Evolutionary conservation across 352 stramenopile genomes (phyloP), one percentile per base, ranked within the genome.

Genomic region (Phytophthora aleatoria): DNA sequence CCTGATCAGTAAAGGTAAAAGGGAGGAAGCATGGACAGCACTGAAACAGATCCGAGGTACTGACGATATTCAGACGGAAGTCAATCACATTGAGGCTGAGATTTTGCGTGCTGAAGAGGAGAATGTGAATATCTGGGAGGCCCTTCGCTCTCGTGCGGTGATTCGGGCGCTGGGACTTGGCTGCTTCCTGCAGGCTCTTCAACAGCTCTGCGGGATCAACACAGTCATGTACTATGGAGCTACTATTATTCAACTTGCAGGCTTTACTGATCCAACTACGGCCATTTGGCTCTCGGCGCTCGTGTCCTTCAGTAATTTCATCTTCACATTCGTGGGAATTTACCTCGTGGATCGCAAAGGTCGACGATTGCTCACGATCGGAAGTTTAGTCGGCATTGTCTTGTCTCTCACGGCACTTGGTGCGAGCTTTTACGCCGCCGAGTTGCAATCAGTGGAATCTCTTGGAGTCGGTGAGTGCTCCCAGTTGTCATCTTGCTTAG

Each of bases 211-310:
- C 33, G 84, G 86, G n/a, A 94, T 95, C 69, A 95, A 95, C 61
- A 95, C 84, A 1, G 85, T 92, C 60, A 95, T 96, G 86, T 96
- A 94, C 60, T 95, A 93, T 54, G 85, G 85, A 27, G 85, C 83
- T 15, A 90, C 76, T 1, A 92, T 96, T 52, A 87, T 96, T 57
- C 84, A 91, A 57, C 73, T 94, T 48, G 88, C 88, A 3, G 88
- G 85, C 4, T 96, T 96, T 48, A 76, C 73, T 13, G 72, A 93
- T 33, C 65, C 76, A 38, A 68, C 80, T 5, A 92, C 81, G 6
- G 87, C 88, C 1, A 90, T 94, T 64, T 94, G 83, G 84, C 77
- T 96, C 26, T 79, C 85, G 12, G 81, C 85, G 5, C 73, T 92
- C 11, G 82, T 94, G 30, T 73, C 69, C 5, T 76, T 73, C 38